These are phyloP conservation scores for Carex myosuroides DNA, from an alignment of 176 grass and related monocot species.

Conservation along the genomic window DNA sequence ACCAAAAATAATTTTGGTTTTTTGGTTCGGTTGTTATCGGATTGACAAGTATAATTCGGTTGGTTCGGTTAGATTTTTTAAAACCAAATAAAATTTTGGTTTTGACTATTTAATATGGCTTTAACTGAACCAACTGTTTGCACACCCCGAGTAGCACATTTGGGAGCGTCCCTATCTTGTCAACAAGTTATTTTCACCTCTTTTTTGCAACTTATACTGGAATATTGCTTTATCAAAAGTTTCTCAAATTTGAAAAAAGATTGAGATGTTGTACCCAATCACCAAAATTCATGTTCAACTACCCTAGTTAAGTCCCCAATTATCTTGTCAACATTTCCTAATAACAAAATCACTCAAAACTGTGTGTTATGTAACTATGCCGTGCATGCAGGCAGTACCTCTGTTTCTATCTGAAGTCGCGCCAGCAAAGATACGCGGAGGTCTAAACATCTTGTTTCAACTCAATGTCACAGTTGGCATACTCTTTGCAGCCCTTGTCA, in stretches of 20 bases:
- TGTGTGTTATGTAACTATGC: not conserved
- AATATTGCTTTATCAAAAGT: not conserved
- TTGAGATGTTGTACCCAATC: not conserved
- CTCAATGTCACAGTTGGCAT: constrained; percentile 90
- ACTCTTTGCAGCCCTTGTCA: constrained; percentile 75
- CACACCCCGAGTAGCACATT: not conserved
- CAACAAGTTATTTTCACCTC: not conserved
- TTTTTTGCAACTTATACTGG: too few relatives aligned
- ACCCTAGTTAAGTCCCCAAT: not conserved
- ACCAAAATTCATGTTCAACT: not conserved
- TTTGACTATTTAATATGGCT: too few relatives aligned
- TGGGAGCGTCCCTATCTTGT: not conserved
- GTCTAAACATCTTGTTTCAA: constrained; percentile 94
- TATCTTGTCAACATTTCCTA: not conserved
- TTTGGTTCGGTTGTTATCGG: too few relatives aligned
- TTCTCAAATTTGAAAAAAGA: not conserved
- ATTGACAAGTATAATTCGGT: too few relatives aligned
- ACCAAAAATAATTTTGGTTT: too few relatives aligned
- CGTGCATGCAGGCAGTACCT: constrained; percentile 48
- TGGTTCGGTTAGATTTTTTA: too few relatives aligned
- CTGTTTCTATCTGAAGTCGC: constrained; percentile 81
- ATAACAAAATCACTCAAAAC: not conserved
- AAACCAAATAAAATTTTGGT: too few relatives aligned
- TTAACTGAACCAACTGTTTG: too few relatives aligned
- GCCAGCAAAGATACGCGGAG: constrained; percentile 67